Evolutionary conservation across 2,329 filamentous ascomycete genomes (phyloP).

Genomic region (Sarocladium strictum): DNA sequence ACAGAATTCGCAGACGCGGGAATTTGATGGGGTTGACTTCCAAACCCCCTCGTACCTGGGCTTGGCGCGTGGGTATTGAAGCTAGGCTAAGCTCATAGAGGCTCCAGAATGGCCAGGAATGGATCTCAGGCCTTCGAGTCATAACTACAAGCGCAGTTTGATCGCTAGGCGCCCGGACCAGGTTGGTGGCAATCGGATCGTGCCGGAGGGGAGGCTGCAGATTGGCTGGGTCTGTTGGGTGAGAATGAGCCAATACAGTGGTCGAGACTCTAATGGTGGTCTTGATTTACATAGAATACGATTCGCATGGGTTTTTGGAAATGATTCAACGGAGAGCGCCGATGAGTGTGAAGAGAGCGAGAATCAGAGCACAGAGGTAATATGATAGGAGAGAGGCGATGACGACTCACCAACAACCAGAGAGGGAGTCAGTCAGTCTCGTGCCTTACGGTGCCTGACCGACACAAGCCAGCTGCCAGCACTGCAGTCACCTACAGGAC

Average conservation of each 20-base stretch:
- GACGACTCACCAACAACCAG: background rate
- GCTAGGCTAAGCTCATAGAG: background rate
- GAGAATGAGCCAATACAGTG: background rate
- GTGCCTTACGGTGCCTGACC: background rate
- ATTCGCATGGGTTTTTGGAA: background rate
- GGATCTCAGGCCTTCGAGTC: background rate
- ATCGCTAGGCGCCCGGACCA: background rate
- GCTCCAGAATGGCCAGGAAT: background rate
- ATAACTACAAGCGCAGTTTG: background rate
- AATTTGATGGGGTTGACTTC: background rate
- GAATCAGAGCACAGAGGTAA: too few relatives aligned
- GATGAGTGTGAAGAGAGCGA: background rate
- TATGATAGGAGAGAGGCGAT: too few relatives aligned
- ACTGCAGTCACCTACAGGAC: background rate
- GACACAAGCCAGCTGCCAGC: background rate
- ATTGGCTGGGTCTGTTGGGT: background rate
- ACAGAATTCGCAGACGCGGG: too few relatives aligned
- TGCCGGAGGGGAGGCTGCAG: conserved; percentile 5
- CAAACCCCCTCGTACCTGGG: too few relatives aligned
- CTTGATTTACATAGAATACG: background rate
- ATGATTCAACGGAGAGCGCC: background rate
- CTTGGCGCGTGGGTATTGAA: background rate
- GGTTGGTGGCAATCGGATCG: background rate
- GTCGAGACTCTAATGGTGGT: background rate
- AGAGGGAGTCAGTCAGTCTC: too few relatives aligned